phyloP scores from a whole-genome alignment of 78 protist genomes.

The Planoprotostelium fungivorum region DNA sequence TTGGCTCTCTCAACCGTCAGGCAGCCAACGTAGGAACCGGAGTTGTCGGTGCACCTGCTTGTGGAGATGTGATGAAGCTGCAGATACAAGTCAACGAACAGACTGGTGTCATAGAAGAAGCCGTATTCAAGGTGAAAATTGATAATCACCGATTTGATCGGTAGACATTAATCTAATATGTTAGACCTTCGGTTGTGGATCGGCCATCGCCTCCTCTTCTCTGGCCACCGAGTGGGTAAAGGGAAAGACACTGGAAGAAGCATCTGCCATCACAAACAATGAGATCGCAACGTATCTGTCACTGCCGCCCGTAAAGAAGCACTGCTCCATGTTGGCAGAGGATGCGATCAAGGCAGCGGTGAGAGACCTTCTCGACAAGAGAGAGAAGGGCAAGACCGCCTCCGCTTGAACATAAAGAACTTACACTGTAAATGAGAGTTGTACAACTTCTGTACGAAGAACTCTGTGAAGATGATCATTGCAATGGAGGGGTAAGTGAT shows the following conservation, averaged over 20 bases:
- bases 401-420: too few relatives aligned
- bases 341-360: conserved; percentile 95
- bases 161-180: conserved; percentile 75
- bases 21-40: conserved; percentile 87
- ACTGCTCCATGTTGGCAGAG: conserved; percentile 95
- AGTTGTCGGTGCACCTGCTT: conserved; percentile 86
- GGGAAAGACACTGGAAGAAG: conserved; percentile 91
- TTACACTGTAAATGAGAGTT: too few relatives aligned
- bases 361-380: conserved; percentile 72
- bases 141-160: not conserved
- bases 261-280: conserved; percentile 72
- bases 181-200: conserved; percentile 98
- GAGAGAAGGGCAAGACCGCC: too few relatives aligned
- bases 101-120: conserved; percentile 22
- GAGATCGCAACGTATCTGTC: conserved; percentile 89
- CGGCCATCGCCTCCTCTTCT: conserved; percentile 92
- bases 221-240: conserved; percentile 79
- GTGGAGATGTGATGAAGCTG: conserved; percentile 96
- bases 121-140: not conserved
- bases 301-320: conserved; percentile 97
- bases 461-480: too few relatives aligned
- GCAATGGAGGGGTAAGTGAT: too few relatives aligned
- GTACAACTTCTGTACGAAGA: too few relatives aligned
- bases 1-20: conserved; percentile 90
- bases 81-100: conserved; percentile 81